Evolutionary conservation across 352 stramenopile species (phyloP).

Genomic region (Pythium myriotylum): DNA sequence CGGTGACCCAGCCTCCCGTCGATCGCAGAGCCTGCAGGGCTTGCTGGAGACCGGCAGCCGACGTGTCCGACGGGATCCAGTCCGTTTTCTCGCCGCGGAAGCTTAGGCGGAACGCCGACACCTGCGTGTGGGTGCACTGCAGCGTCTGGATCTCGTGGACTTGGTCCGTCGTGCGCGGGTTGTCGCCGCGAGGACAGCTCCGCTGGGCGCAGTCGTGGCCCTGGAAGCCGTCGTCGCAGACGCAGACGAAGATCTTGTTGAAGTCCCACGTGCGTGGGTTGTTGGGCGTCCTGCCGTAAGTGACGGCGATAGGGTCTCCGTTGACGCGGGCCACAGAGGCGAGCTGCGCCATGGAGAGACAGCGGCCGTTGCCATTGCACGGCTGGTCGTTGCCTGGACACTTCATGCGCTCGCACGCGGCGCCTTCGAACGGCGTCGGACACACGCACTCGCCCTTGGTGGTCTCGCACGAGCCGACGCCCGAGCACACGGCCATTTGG

Average conservation of each 20-base stretch:
- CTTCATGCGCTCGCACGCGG: slow-evolving; percentile 68
- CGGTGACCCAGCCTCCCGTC: slow-evolving; percentile 38
- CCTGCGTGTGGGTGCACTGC: slow-evolving; percentile 42
- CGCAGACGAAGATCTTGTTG: slow-evolving; percentile 87
- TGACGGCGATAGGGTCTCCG: slow-evolving; percentile 51
- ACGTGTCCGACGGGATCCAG: slow-evolving; percentile 44
- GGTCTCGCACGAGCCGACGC: slow-evolving; percentile 66
- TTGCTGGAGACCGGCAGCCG: slow-evolving; percentile 36
- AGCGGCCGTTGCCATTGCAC: slow-evolving; percentile 70
- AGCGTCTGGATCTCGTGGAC: slow-evolving; percentile 66
- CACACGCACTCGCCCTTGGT: slow-evolving; percentile 69
- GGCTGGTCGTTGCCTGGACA: slow-evolving; percentile 55
- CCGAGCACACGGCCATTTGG: slow-evolving; percentile 56
- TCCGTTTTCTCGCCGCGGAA: slow-evolving; percentile 55
- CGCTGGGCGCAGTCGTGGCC: slow-evolving; percentile 84
- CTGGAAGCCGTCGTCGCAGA: slow-evolving; percentile 83
- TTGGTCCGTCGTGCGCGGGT: slow-evolving; percentile 69
- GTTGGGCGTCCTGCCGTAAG: slow-evolving; percentile 74
- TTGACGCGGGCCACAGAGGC: slow-evolving; percentile 50
- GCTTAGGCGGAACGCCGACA: slow-evolving; percentile 57
- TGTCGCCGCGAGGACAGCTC: slow-evolving; percentile 63
- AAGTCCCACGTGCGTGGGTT: slow-evolving; percentile 81
- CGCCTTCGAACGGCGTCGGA: slow-evolving; percentile 60
- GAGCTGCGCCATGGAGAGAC: slow-evolving; percentile 67
- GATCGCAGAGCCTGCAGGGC: slow-evolving; percentile 46